phyloP scores from a whole-genome alignment of 1,139 yeast genomes.

The Geotrichum bryndzae region DNA sequence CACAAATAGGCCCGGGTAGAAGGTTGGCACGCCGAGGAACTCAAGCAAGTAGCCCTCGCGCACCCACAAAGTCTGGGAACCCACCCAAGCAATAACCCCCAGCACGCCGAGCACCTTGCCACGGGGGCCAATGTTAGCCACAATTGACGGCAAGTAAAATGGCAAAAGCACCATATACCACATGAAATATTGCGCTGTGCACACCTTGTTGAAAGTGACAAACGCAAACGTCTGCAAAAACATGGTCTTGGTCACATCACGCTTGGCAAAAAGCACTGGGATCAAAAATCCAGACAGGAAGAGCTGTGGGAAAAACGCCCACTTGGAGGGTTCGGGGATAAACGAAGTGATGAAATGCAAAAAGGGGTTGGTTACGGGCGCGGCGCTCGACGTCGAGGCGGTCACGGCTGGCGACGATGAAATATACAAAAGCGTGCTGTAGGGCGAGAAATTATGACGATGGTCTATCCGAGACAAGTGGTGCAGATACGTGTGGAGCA shows the following conservation, averaged over 20 bases:
- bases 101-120: slow-evolving; percentile 20
- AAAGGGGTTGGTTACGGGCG: slow-evolving; percentile 16
- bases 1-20: slow-evolving; percentile 54
- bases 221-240: slow-evolving; percentile 89
- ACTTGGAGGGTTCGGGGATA: slow-evolving; percentile 32
- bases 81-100: slow-evolving; percentile 54
- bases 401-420: slow-evolving; percentile 32
- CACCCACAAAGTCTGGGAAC: slow-evolving; percentile 74
- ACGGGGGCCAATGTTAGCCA: slow-evolving; percentile 17
- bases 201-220: slow-evolving; percentile 87
- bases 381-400: slow-evolving; percentile 17
- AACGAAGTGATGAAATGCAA: slow-evolving; percentile 17
- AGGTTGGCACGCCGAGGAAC: slow-evolving; percentile 65
- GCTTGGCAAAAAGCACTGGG: slow-evolving; percentile 53
- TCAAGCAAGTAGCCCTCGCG: slow-evolving; percentile 73
- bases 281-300: slow-evolving; percentile 51
- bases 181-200: slow-evolving; percentile 83
- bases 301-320: slow-evolving; percentile 82
- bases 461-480: slow-evolving; percentile 83
- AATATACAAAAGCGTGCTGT: slow-evolving; percentile 66
- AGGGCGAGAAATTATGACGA: slow-evolving; percentile 88
- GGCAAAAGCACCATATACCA: slow-evolving; percentile 90
- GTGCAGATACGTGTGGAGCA: slow-evolving; percentile 75
- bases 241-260: slow-evolving; percentile 54
- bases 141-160: slow-evolving; percentile 47